Base-by-base conservation (phyloP, 768 basidiomycete species). In the Trametopsis cervina region DNA sequence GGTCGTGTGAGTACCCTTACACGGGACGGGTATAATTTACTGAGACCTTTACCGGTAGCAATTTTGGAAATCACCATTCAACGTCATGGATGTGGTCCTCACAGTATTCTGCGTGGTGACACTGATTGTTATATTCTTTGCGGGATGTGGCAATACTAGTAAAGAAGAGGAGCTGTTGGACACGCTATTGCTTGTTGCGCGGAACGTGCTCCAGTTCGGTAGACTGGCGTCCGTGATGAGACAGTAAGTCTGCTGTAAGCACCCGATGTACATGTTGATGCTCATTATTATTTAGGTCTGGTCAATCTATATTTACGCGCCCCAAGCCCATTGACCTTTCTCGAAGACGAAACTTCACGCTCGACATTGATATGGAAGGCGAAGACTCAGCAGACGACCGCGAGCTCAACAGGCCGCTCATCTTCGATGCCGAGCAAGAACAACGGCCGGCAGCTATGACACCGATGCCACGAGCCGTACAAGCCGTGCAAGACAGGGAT, bases 1-100 rank as follows among this genome's bases (percentile, higher is more conserved):
- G 95, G 95, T 52, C 78, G 80, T 66, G 95, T 98, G 59, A 60
- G 89, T 72, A 12, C 17, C 22, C 20, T 26, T 18, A 13, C 13
- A 15, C n/a, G 4, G 17, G 3, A 11, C 4, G 17, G 12, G 26
- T 29, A 42, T 52, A 36, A 37, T 46, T 49, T 46, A 17, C 18
- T 43, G 9, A 22, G 4, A 11, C 13, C 33, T 44, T 36, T 50
- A 40, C 44, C 49, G 45, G 35, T 62, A 94, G 92, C 88, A 92
- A 90, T 96, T 96, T 72, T 94, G 90, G 90, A 87, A 80, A 63
- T 89, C 89, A n/a, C 82, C 83, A 10, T 92, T 90, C 69, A 97
- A 97, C 62, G 70, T 89, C 25, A 73, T 94, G 58, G 94, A 97
- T 63, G 75, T 96, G 13, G 77, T 88, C 42, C 74, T 99, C 38